Evolutionary conservation across 208 protist genomes (phyloP).

Genomic region (Acanthamoeba rhysodes): DNA sequence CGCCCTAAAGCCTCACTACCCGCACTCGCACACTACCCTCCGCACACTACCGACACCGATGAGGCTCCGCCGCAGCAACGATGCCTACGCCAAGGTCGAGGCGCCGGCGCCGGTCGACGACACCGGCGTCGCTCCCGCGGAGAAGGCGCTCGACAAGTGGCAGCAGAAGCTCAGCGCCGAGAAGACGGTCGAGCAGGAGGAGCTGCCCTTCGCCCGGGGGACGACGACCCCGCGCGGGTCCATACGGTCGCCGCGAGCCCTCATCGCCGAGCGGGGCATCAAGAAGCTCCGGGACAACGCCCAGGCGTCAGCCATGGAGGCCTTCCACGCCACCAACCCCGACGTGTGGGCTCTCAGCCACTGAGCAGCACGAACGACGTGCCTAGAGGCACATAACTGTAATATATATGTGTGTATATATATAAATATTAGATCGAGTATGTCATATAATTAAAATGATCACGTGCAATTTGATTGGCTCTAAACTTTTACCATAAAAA

Average conservation of each 20-base stretch:
- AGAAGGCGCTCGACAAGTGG: neutral
- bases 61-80: too few species aligned
- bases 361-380: neutral
- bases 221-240: neutral
- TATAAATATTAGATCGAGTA: too few species aligned
- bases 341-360: neutral
- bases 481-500: too few species aligned
- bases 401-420: too few species aligned
- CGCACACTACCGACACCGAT: too few species aligned
- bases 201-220: neutral
- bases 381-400: too few species aligned
- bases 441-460: too few species aligned
- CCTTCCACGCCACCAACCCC: neutral
- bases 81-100: neutral
- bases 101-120: too few species aligned
- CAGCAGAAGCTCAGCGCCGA: neutral
- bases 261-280: neutral
- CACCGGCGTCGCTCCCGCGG: too few species aligned
- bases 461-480: too few species aligned
- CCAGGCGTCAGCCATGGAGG: neutral
- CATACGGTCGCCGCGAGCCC: neutral
- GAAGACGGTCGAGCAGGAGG: neutral
- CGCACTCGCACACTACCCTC: too few species aligned
- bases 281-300: neutral
- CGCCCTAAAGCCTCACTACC: too few species aligned